These are phyloP conservation scores for Diplosphaera chodatii DNA, from an alignment of 139 green algal genomes.

Conservation along the genomic window DNA sequence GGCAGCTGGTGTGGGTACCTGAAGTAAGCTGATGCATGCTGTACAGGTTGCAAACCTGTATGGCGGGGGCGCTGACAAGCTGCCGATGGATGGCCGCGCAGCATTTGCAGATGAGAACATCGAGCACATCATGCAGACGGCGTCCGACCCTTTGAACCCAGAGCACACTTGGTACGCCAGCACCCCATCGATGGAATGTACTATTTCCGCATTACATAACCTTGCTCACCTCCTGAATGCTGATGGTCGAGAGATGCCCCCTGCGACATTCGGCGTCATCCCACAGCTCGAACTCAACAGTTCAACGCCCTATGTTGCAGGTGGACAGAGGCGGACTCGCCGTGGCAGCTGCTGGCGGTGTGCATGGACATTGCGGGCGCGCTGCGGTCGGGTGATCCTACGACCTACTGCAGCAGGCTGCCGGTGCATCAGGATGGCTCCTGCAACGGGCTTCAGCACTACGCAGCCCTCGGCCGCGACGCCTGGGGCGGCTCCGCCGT, in stretches of 20 bases:
- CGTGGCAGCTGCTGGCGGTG: conserved; percentile 87
- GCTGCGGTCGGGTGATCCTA: conserved; percentile 50
- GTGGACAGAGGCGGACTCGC: conserved; percentile 81
- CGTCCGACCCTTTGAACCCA: conserved; percentile 1
- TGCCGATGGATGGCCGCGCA: conserved; percentile 55
- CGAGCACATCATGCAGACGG: conserved; percentile 52
- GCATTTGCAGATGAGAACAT: conserved; percentile 56
- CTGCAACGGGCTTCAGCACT: conserved; percentile 99
- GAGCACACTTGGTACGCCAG: neutral
- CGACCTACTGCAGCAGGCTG: conserved; percentile 56
- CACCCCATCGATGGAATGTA: too few relatives aligned
- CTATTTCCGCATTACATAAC: too few relatives aligned
- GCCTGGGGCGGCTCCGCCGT: conserved; percentile 61
- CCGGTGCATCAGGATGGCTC: conserved; percentile 90
- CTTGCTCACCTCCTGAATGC: too few relatives aligned
- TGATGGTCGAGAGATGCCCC: too few relatives aligned
- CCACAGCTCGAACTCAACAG: too few relatives aligned
- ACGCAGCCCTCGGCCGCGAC: conserved; percentile 88
- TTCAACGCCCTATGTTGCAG: conserved; percentile 35
- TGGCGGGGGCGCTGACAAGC: conserved; percentile 80
- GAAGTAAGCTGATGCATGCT: too few relatives aligned
- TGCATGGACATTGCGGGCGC: conserved; percentile 81
- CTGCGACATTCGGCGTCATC: too few relatives aligned
- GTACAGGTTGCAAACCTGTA: conserved; percentile 86
- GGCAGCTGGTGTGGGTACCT: too few relatives aligned